A percentile compares a stretch with the other conserved stretches of the same genome.
These are phyloP conservation scores for Trichosporon sp. DNA, from an alignment of 1,284 basidiomycete genomes.

Conservation along the genomic window DNA sequence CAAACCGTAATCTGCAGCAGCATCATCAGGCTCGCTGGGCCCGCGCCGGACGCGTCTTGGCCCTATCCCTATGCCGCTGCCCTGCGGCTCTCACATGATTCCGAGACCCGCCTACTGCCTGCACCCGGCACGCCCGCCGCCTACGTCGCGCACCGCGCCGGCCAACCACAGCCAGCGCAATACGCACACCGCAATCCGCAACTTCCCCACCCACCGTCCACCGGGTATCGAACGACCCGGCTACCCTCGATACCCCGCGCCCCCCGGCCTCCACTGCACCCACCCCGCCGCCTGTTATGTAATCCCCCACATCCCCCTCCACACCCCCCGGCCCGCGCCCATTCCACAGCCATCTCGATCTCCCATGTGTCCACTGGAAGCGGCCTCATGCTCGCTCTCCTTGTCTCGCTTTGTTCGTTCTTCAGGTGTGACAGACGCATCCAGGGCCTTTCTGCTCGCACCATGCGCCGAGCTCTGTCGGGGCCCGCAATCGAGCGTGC, in stretches of 20 bases:
- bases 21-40: not conserved
- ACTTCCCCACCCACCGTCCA: not conserved
- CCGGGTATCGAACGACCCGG: not conserved
- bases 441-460: not conserved
- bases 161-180: constrained; percentile 1
- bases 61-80: not conserved
- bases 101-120: not conserved
- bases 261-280: not conserved
- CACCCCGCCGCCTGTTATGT: not conserved
- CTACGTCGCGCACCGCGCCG: not conserved
- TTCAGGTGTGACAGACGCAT: not conserved
- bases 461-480: not conserved
- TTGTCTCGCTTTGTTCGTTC: not conserved
- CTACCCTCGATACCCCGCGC: not conserved
- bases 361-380: not conserved
- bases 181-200: not conserved
- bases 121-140: not conserved
- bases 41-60: not conserved
- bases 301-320: not conserved
- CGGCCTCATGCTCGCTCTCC: not conserved
- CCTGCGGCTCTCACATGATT: not conserved
- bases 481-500: not conserved
- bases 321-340: not conserved
- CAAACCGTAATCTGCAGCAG: not conserved
- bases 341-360: not conserved